These are phyloP conservation scores for Crithidia fasciculata DNA, from an alignment of 208 protist genomes.

Conservation along the genomic window DNA sequence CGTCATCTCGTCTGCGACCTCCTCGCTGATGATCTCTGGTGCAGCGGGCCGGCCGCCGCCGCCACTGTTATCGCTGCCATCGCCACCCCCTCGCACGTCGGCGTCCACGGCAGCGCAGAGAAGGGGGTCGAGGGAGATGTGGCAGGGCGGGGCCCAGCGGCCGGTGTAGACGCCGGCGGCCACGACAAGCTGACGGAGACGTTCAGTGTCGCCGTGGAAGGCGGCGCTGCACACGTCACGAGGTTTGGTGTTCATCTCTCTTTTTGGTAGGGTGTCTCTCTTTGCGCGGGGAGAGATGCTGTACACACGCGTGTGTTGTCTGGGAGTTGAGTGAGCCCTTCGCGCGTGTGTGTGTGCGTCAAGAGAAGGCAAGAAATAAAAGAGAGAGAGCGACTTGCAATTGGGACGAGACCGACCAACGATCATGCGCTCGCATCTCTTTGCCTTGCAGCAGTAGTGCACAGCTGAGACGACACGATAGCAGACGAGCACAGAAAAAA, in stretches of 20 bases:
- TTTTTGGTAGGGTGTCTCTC: background rate
- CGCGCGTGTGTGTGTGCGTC: background rate
- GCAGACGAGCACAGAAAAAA: no score
- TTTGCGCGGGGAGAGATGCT: background rate
- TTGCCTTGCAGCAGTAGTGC: no score
- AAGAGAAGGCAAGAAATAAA: background rate
- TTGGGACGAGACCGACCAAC: background rate
- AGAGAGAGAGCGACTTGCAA: background rate
- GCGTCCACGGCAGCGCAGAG: constrained; percentile 17
- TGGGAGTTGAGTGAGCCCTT: background rate
- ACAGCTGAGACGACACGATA: no score
- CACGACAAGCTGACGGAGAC: constrained; percentile 64
- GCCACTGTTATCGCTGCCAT: background rate
- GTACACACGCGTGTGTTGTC: background rate
- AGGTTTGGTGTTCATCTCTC: constrained; percentile 46
- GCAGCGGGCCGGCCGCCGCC: background rate
- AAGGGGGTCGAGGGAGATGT: constrained; percentile 27
- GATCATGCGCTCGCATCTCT: no score
- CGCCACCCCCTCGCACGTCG: background rate
- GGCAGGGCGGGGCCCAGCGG: constrained; percentile 41
- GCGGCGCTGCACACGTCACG: constrained; percentile 71
- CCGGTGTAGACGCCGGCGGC: constrained; percentile 47
- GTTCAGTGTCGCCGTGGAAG: constrained; percentile 66
- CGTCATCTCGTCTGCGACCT: constrained; percentile 15
- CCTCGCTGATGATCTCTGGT: constrained; percentile 3